Base-by-base conservation (phyloP, 1,284 basidiomycete genomes). In the Moesziomyces sp. region DNA sequence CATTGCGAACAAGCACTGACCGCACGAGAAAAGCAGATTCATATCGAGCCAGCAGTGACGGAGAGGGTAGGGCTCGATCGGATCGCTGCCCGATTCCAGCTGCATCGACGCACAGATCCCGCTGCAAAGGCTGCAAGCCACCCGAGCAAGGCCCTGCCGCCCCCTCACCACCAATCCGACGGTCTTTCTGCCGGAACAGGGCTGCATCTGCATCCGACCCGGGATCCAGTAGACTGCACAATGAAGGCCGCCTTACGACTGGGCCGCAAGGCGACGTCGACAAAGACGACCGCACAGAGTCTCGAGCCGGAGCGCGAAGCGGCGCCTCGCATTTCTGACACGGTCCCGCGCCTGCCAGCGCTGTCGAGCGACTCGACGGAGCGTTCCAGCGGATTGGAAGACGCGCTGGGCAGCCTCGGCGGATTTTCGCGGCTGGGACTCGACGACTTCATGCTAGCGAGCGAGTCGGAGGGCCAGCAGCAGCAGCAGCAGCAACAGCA, bases 241-340 rank as follows among this genome's bases (percentile, higher is more conserved):
- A 64, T 64, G 62, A 64, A 64, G 38, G 62, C 61, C 14, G 55
- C 62, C n/a, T 64, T 64, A 45, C 50, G 49, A 42, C 49, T 64
- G 3, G 24, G 59, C n/a, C 59, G 60, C 24, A 69, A 70, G 43
- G 52, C 57, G 21, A 54, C 62, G 7, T 44, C 55, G 8, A 21
- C 13, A 7, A 46, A 50, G 35, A 38, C 26, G 10, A 23, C 23
- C 24, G 26, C 30, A 13, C 46, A 61, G 48, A 9, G 14, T 11
- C 6, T 5, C 23, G 46, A 48, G 26, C 23, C 24, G 11, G 45
- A 48, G 5, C n/a, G 35, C 14, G 42, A 54, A 44, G 38, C 42
- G 14, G 60, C 46, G 46, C 14, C 38, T 19, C 62, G 56, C 24
- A 45, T 55, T 42, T 43, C 62, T 18, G 35, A 35, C 43, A 33